Conservation (phyloP, 2,329 filamentous ascomycete genomes). For the Fusarium veterinarium region DNA sequence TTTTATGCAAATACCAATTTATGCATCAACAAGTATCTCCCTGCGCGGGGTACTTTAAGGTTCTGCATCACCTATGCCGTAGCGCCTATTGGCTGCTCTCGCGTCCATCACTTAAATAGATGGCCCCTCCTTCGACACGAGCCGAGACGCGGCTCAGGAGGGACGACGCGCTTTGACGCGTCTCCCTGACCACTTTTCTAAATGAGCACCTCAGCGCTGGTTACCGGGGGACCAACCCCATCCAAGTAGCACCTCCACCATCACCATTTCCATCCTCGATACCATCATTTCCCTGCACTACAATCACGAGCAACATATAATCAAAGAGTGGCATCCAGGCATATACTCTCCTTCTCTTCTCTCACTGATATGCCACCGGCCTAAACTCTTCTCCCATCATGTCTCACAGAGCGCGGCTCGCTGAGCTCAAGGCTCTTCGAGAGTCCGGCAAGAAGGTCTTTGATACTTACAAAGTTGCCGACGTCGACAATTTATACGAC, state of each 20-base stretch:
- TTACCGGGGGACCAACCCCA: constrained; percentile 35
- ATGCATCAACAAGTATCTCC: constrained; percentile 14
- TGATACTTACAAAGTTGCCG: constrained; percentile 85
- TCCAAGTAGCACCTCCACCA: constrained; percentile 20
- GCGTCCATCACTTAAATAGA: constrained; percentile 18
- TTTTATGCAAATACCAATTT: not conserved
- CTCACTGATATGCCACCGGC: constrained; percentile 36
- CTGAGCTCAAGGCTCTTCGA: constrained; percentile 85
- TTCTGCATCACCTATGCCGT: not conserved
- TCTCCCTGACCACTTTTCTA: constrained; percentile 37
- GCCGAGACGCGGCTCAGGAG: constrained; percentile 23
- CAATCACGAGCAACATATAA: not conserved
- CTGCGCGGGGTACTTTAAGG: constrained; percentile 1
- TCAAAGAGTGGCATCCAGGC: not conserved
- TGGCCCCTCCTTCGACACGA: constrained; percentile 22
- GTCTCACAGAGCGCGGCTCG: constrained; percentile 66
- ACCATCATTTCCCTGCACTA: constrained; percentile 16
- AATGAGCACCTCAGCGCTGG: constrained; percentile 22
- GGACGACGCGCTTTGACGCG: constrained; percentile 30
- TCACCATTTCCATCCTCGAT: constrained; percentile 10
- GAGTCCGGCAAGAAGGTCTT: constrained; percentile 92
- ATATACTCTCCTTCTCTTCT: not conserved
- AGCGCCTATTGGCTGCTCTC: constrained; percentile 16
- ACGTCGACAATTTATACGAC: constrained; percentile 89
- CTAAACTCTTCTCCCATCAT: constrained; percentile 45